phyloP scores from a whole-genome alignment of 139 green algal species.

The Tetraselmis striata region DNA sequence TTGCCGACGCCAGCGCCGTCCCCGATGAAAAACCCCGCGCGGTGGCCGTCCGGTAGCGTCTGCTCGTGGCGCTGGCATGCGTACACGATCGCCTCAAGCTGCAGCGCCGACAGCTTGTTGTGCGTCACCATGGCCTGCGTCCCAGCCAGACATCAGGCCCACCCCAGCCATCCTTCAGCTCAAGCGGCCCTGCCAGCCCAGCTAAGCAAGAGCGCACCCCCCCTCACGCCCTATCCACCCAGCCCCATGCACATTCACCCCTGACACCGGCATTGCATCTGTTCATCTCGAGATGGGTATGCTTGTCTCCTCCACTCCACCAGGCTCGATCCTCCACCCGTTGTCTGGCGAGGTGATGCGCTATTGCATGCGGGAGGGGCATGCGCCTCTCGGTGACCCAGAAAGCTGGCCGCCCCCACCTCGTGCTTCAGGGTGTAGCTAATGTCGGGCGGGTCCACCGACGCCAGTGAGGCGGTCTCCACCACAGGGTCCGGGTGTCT shows the following conservation, averaged over 20 bases:
- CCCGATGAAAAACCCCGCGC: constrained; percentile 52
- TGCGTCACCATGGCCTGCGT: constrained; percentile 23
- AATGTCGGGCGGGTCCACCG: constrained; percentile 46
- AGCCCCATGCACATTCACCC: too few species aligned
- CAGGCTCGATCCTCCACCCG: too few species aligned
- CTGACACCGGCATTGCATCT: too few species aligned
- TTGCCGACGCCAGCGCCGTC: constrained; percentile 52
- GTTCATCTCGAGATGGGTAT: too few species aligned
- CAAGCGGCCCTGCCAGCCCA: background rate
- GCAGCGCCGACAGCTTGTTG: constrained; percentile 23
- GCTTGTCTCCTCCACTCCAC: too few species aligned
- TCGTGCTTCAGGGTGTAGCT: constrained; percentile 19
- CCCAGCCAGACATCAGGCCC: too few species aligned
- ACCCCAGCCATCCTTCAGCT: too few species aligned
- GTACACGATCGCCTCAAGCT: constrained; percentile 41
- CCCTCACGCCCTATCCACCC: background rate
- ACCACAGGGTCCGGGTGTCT: constrained; percentile 52
- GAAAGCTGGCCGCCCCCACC: background rate
- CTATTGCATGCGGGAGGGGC: too few species aligned
- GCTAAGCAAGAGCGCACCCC: too few species aligned
- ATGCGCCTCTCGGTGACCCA: too few species aligned
- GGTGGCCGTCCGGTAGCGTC: constrained; percentile 29
- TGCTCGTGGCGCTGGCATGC: constrained; percentile 37
- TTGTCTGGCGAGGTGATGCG: too few species aligned
- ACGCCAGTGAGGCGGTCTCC: constrained; percentile 44